Base-by-base conservation (phyloP, 352 stramenopile species). In the Phytophthora crassamura region DNA sequence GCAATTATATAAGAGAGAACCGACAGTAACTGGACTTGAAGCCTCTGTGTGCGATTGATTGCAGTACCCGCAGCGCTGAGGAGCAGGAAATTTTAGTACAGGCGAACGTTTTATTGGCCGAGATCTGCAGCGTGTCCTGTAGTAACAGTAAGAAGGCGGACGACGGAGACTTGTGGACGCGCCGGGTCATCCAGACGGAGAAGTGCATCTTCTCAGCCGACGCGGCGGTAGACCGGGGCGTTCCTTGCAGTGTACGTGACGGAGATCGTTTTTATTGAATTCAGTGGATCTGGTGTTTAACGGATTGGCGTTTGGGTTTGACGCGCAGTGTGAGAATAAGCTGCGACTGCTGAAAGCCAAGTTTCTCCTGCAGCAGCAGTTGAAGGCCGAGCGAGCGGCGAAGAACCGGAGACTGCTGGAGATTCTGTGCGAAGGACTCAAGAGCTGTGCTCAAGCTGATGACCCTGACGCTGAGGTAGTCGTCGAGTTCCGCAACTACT, bases 281-380 rank as follows among this genome's bases (percentile, higher is more conserved):
- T 11, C 2, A 39, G 10, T 22, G 6, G 7, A 16, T 35, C 52
- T 16, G 1, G 39, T 52, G n/a, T 38, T 28, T 33, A 5, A 6
- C 25, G 25, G 25, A 30, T 61, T 2, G 67, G 42, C 73, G n/a
- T 49, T 47, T 14, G 49, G 14, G 5, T 52, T 28, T 42, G 18
- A 25, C 15, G 4, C 53, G 22, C 22, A 83, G 74, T 33, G 58
- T 45, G 78, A 79, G 41, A 89, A 69, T 73, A 68, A 65, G 16
- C 64, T 82, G 30, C 74, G 79, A 8, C 41, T 90, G 28, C 57
- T 80, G 48, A 89, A 91, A 59, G 57, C 61, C 39, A 87, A 89
- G 65, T 89, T 80, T 42, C 51, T 87, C 39, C 62, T 87, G 10
- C 53, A 78, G 38, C 73, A 81, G 36, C 54, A 80, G 28, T 63